Evolutionary conservation across 257 asterid genomes (phyloP), one percentile per base, ranked within the genome.

Genomic region (Linaria vulgaris): DNA sequence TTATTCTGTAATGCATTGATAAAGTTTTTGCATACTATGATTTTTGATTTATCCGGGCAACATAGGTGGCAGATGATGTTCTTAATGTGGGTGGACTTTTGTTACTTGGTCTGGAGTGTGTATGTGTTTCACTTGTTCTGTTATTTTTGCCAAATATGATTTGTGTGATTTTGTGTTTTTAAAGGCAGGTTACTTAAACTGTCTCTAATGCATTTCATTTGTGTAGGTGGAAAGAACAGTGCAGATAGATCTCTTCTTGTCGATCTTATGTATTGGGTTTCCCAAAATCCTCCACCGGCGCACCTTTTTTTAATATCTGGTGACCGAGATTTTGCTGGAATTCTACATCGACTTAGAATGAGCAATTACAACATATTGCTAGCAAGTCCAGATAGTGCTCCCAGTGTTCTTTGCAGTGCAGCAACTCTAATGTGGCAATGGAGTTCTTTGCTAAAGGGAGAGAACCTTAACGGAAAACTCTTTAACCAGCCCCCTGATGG

Each of bases 401-500:
- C 99, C 3, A 70, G 77, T 60, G 94, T 85, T 24, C 82, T 92
- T 15, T 82, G 89, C 79, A 80, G 95, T 82, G 92, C 99, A 46
- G 97, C 99, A 50, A 89, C 95, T 73, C 75, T 89, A 58, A 85
- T 89, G 97, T 92, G 99, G 99, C 91, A 76, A 16, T 92, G 99
- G 99, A 80, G 80, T 62, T 69, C 88, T 15, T 74, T 92, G 80
- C 79, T 87, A 31, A 83, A 72, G 61, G 99, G 96, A 52, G 96
- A 87, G 73, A 70, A 81, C 44, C 88, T 89, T 31, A 19, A 71
- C 0, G 99, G 96, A 52, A 92, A 80, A 77, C 83, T 85, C 65
- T 89, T 83, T 77, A 92, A 92, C 77, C 96, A 83, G 69, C 99
- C 99, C 12, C 99, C 99, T 2, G 99, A 92, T 68, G 97, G 99